A percentile compares a stretch with the other conserved stretches of the same genome.
These are phyloP conservation scores for Wickerhamiella brachini DNA, from an alignment of 805 yeast species.

Conservation along the genomic window DNA sequence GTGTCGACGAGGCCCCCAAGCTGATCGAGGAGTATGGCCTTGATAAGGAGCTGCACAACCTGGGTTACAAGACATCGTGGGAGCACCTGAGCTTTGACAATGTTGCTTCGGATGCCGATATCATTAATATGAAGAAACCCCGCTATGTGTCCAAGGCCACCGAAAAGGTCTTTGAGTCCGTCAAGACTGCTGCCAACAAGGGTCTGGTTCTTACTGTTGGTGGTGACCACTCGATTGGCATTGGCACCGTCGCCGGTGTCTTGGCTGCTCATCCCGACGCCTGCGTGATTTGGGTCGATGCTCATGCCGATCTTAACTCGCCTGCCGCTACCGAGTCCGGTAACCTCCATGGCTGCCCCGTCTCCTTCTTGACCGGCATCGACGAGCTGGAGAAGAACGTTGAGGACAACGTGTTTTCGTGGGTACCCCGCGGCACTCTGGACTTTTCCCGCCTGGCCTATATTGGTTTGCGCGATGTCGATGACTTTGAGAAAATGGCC, in stretches of 20 bases:
- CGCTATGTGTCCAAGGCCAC: constrained; percentile 64
- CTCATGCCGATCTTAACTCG: constrained; percentile 94
- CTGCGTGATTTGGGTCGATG: constrained; percentile 90
- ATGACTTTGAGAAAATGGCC: constrained; percentile 66
- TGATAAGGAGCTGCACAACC: constrained; percentile 39
- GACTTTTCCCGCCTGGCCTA: constrained; percentile 66
- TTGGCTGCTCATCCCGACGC: constrained; percentile 70
- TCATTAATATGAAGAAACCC: constrained; percentile 53
- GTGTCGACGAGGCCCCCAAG: constrained; percentile 91
- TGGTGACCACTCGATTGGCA: constrained; percentile 94
- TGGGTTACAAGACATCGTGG: constrained; percentile 60
- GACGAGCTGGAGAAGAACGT: constrained; percentile 44
- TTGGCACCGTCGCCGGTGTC: constrained; percentile 82
- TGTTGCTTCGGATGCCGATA: constrained; percentile 37
- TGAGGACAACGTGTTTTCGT: constrained; percentile 60
- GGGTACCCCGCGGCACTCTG: constrained; percentile 59
- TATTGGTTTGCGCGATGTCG: constrained; percentile 91
- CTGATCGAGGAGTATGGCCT: constrained; percentile 63
- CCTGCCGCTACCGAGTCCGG: constrained; percentile 74
- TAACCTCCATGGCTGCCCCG: constrained; percentile 93
- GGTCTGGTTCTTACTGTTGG: constrained; percentile 75
- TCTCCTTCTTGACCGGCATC: constrained; percentile 77
- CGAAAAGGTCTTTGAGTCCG: constrained; percentile 47
- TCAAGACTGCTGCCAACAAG: constrained; percentile 34
- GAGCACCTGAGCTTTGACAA: constrained; percentile 21